Base-by-base conservation (phyloP, 2,329 filamentous ascomycete species). In the Colletotrichum chrysophilum region DNA sequence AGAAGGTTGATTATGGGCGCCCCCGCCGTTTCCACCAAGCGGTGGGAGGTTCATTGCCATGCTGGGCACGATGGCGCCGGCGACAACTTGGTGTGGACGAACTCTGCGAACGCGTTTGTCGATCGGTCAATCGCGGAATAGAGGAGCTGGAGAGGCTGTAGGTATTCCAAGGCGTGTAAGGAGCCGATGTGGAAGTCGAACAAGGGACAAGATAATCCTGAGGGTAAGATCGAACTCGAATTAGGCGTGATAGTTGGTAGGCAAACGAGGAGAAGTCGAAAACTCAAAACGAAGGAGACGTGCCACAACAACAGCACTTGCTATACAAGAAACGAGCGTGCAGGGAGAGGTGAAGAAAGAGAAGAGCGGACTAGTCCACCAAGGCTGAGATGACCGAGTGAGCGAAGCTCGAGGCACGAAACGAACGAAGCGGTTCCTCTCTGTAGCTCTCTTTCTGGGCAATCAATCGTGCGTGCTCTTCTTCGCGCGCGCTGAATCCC, bases 1-100 rank as follows among this genome's bases (percentile, higher is more conserved):
- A 76, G 96, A 98, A 74, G 95, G 91, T 86, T 98, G 95, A 77
- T 90, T 95, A 87, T 93, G 95, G 86, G 91, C 90, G 76, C 91
- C 91, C 84, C 89, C 90, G 82, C 83, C 84, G 82, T 86, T 84
- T 76, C 85, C 85, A 78, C 86, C 87, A 77, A 88, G 81, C 60
- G 88, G 84, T 75, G 89, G 89, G 76, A 91, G 85, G 82, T 89
- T 91, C 85, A 90, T 87, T 82, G 92, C 88, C 92, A 94, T 94
- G 83, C 80, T 88, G 84, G 84, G 81, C 84, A 82, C 82, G 61
- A 71, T 28, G 74, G 61, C 66, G 62, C 74, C 64, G 67, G 26
- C 67, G 67, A 70, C 24, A 32, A 58, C 43, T 65, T 56, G 67
- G 26, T 70, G 62, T 56, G 21, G 24, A 70, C 55, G 55, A 36